Evolutionary conservation across 2,329 filamentous ascomycete species (phyloP).

Genomic region (Epichloe gansuensis): DNA sequence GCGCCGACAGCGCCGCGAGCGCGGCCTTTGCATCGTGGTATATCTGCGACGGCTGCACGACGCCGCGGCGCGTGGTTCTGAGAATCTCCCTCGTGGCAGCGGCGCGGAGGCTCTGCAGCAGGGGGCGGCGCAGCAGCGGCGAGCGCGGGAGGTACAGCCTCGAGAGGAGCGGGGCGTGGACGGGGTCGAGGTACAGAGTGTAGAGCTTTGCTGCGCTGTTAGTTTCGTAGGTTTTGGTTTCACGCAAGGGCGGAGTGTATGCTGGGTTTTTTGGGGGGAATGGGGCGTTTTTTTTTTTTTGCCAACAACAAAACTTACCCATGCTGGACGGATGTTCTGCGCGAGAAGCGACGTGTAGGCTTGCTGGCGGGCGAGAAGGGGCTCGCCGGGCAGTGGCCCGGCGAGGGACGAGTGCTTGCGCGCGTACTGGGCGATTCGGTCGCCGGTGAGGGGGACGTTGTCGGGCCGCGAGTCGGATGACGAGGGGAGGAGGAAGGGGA

Average conservation of each 20-base stretch:
- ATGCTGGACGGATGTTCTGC: slow-evolving; percentile 67
- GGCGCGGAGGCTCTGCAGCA: slow-evolving; percentile 52
- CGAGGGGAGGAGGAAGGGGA: slow-evolving; percentile 70
- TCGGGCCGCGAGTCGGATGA: slow-evolving; percentile 29
- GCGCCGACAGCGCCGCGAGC: slow-evolving; percentile 30
- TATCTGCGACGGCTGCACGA: slow-evolving; percentile 23
- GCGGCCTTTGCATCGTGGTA: slow-evolving; percentile 32
- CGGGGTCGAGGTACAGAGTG: slow-evolving; percentile 61
- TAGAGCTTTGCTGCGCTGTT: slow-evolving; percentile 44
- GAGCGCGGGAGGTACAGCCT: slow-evolving; percentile 60
- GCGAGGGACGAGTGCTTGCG: slow-evolving; percentile 26
- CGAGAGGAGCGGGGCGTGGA: slow-evolving; percentile 56
- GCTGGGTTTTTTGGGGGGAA: neutral
- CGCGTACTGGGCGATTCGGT: slow-evolving; percentile 56
- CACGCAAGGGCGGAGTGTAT: too few species aligned
- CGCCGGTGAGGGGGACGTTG: slow-evolving; percentile 35
- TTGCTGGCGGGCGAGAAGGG: slow-evolving; percentile 43
- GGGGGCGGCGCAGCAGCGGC: slow-evolving; percentile 48
- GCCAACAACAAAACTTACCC: slow-evolving; percentile 38
- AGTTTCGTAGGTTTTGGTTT: neutral
- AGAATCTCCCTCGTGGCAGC: slow-evolving; percentile 66
- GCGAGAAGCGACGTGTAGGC: slow-evolving; percentile 71
- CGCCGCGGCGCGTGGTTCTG: slow-evolving; percentile 37
- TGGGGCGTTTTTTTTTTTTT: neutral
- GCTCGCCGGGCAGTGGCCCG: neutral